Conservation (phyloP, 208 protist genomes). For the Leishmania gerbilli region DNA sequence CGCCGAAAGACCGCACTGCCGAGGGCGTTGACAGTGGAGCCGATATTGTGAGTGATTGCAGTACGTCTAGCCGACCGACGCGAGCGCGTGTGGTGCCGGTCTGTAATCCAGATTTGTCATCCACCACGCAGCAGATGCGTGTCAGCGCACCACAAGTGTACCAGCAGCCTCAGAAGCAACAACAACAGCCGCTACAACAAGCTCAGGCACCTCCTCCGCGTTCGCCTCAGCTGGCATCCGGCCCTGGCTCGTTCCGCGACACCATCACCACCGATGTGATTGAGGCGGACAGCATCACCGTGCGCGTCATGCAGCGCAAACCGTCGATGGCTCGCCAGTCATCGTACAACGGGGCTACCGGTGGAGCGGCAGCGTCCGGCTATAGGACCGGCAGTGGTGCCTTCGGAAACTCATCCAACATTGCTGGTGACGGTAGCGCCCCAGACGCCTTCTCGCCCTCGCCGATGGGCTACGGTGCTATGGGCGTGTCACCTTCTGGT, state of each 20-base stretch:
- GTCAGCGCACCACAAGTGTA: background rate
- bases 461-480: conserved; percentile 19
- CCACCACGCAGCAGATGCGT: background rate
- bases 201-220: background rate
- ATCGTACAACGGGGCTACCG: background rate
- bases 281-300: conserved; percentile 16
- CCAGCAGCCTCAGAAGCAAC: conserved; percentile 4
- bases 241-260: conserved; percentile 17
- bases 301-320: conserved; percentile 29
- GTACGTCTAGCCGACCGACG: background rate
- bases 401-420: background rate
- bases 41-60: background rate
- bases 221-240: conserved; percentile 14
- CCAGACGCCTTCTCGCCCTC: background rate
- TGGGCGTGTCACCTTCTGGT: conserved; percentile 17
- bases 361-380: too few species aligned
- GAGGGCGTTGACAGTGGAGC: background rate
- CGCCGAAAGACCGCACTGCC: background rate
- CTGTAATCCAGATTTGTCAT: background rate
- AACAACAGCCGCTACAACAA: conserved; percentile 1
- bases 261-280: conserved; percentile 16
- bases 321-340: conserved; percentile 8
- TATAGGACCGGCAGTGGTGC: background rate
- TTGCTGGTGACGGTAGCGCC: background rate
- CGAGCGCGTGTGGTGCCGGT: background rate